Conservation (phyloP, 768 basidiomycete species). For the Auriculariales sp. region DNA sequence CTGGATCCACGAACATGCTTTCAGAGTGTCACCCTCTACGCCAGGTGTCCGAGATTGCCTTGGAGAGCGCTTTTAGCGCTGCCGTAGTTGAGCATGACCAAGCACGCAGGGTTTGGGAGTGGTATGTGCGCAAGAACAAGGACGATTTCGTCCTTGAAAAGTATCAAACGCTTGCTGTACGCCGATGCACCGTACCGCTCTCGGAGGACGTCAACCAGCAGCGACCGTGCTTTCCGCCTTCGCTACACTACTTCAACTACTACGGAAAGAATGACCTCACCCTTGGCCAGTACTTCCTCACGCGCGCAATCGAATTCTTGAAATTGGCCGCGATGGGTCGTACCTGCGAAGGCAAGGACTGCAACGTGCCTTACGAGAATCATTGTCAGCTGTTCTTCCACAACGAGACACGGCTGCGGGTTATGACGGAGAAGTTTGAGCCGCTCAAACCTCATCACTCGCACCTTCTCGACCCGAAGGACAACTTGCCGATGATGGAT, state of each 20-base stretch:
- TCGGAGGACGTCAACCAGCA: constrained; percentile 43
- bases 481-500: too few relatives aligned
- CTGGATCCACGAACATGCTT: constrained; percentile 8
- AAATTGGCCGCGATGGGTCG: constrained; percentile 19
- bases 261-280: constrained; percentile 90
- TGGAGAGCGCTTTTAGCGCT: constrained; percentile 56
- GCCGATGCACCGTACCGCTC: constrained; percentile 67
- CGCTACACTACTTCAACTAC: constrained; percentile 61
- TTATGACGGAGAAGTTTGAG: constrained; percentile 80
- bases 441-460: constrained; percentile 59
- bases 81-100: constrained; percentile 75
- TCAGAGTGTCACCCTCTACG: constrained; percentile 31
- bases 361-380: constrained; percentile 61
- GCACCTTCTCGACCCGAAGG: too few relatives aligned
- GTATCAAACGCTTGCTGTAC: constrained; percentile 77
- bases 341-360: constrained; percentile 70
- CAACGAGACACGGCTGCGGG: constrained; percentile 65
- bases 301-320: constrained; percentile 46
- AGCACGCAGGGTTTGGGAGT: constrained; percentile 84
- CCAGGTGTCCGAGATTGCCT: constrained; percentile 50
- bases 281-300: constrained; percentile 75
- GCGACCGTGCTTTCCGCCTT: constrained; percentile 42
- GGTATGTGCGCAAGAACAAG: constrained; percentile 77
- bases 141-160: constrained; percentile 86
- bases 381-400: constrained; percentile 91